Evolutionary conservation across 1,139 yeast species (phyloP), one percentile per base, ranked within the genome.

Genomic region (Pichia sorboxylosa): DNA sequence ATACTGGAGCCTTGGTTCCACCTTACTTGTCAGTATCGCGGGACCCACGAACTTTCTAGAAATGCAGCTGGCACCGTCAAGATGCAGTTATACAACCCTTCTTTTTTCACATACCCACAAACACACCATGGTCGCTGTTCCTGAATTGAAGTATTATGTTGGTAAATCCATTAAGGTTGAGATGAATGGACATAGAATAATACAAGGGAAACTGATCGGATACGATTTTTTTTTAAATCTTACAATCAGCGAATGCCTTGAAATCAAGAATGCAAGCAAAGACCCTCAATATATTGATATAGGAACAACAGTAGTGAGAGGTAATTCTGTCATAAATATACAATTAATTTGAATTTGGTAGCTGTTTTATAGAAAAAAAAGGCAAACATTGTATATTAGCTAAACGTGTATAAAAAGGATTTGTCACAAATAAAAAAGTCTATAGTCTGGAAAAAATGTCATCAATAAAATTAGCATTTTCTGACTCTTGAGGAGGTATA

Each of bases 231-330:
- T 53, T 27, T 30, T 53, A 15, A 53, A 53, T 32, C 33, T 53
- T 24, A 53, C 55, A 13, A 19, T 53, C n/a, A 36, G 41, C n/a
- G 49, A 52, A 23, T 45, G 50, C 11, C 48, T 51, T 4, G 54
- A 53, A 32, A 27, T 42, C n/a, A 32, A 24, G 11, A 28, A 42
- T 7, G 13, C 29, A 7, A 30, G 30, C 17, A 29, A 31, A 5
- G 38, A 38, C n/a, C 33, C 33, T 11, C 38, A 39, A 11, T 35
- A 31, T 13, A 35, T 42, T 17, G 38, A 42, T n/a, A 36, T 51
- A 15, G 58, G 57, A 7, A 49, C 48, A 23, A 44, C 48, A 34
- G 54, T 53, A 26, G 34, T 53, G 6, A 45, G 58, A 30, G 58
- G 58, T 2, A 53, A 52, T 30, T 51, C 57, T 1, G 47, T 53